phyloP scores from a whole-genome alignment of 2,329 filamentous ascomycete genomes.

The Neurospora sp. region DNA sequence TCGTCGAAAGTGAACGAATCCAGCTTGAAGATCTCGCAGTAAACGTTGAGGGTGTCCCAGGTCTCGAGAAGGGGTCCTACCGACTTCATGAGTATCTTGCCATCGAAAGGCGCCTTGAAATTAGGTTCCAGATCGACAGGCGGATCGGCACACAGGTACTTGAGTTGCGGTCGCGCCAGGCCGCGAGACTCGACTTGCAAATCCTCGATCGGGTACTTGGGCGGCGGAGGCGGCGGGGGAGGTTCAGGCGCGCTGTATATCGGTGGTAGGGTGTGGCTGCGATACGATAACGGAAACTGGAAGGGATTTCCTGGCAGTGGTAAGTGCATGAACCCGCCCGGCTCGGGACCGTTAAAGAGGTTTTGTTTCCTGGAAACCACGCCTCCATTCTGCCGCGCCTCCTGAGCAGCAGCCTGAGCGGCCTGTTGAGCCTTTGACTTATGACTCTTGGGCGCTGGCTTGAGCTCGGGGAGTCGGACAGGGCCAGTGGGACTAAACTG shows the following conservation, averaged over 20 bases:
- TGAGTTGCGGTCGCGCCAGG: conserved; percentile 60
- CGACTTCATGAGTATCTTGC: conserved; percentile 68
- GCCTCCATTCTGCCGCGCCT: conserved; percentile 26
- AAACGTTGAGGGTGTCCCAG: conserved; percentile 98
- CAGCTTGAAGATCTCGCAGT: conserved; percentile 84
- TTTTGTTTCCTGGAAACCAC: conserved; percentile 29
- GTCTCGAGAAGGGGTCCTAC: conserved; percentile 80
- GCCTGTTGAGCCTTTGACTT: conserved; percentile 39
- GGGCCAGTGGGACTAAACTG: conserved; percentile 32
- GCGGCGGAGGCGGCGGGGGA: conserved; percentile 50
- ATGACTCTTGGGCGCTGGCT: conserved; percentile 60
- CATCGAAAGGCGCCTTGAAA: conserved; percentile 32
- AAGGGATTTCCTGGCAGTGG: conserved; percentile 36
- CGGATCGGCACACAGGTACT: conserved; percentile 63
- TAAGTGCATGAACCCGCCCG: conserved; percentile 28
- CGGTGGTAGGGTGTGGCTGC: conserved; percentile 24
- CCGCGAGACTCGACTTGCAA: conserved; percentile 66
- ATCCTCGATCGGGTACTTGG: conserved; percentile 95
- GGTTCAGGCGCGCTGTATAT: conserved; percentile 7
- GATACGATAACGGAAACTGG: conserved; percentile 34
- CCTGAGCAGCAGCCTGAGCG: conserved; percentile 20
- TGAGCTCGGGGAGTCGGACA: conserved; percentile 58
- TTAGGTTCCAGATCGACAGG: conserved; percentile 36
- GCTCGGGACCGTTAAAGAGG: conserved; percentile 25
- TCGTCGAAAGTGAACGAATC: conserved; percentile 98